A percentile compares a stretch with the other conserved stretches of the same genome.
Conservation (phyloP, 805 yeast genomes). For the Candida dajiaensis region DNA sequence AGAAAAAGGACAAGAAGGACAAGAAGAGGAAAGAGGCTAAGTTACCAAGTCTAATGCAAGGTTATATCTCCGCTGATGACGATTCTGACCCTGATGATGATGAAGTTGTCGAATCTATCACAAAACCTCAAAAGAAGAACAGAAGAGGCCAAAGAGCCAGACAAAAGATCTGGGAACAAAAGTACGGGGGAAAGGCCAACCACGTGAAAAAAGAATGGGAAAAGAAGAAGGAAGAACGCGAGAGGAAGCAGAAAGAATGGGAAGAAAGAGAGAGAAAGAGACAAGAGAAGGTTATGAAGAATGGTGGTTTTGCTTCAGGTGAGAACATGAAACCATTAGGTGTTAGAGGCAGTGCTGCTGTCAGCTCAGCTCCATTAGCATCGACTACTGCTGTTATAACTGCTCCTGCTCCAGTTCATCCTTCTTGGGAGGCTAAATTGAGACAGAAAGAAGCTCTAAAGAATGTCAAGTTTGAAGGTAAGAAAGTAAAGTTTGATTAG, state of each 20-base stretch:
- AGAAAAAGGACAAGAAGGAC: slow-evolving; percentile 27
- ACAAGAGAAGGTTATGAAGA: slow-evolving; percentile 40
- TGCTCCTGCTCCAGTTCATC: slow-evolving; percentile 48
- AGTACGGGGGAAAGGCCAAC: slow-evolving; percentile 78
- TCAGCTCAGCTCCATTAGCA: slow-evolving; percentile 11
- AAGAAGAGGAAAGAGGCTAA: slow-evolving; percentile 28
- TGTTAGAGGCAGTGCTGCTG: slow-evolving; percentile 18
- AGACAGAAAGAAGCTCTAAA: slow-evolving; percentile 60
- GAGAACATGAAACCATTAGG: slow-evolving; percentile 36
- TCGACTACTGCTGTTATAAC: slow-evolving; percentile 1
- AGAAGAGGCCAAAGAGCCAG: slow-evolving; percentile 97
- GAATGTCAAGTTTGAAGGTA: slow-evolving; percentile 72
- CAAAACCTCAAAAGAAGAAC: slow-evolving; percentile 61
- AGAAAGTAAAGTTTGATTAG: slow-evolving; percentile 59
- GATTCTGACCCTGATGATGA: slow-evolving; percentile 63
- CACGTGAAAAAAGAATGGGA: slow-evolving; percentile 69
- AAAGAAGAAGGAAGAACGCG: slow-evolving; percentile 48
- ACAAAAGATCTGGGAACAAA: slow-evolving; percentile 92
- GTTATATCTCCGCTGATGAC: slow-evolving; percentile 76
- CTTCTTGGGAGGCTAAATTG: slow-evolving; percentile 96
- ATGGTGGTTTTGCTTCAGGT: slow-evolving; percentile 36
- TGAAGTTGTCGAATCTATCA: slow-evolving; percentile 44
- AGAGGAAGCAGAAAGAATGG: slow-evolving; percentile 53
- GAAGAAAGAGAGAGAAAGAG: slow-evolving; percentile 71
- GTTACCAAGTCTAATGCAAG: slow-evolving; percentile 69